Evolutionary conservation across 371 early-diverging fungal species (phyloP), one percentile per base, ranked within the genome.

Genomic region (Entomophthora muscae): DNA sequence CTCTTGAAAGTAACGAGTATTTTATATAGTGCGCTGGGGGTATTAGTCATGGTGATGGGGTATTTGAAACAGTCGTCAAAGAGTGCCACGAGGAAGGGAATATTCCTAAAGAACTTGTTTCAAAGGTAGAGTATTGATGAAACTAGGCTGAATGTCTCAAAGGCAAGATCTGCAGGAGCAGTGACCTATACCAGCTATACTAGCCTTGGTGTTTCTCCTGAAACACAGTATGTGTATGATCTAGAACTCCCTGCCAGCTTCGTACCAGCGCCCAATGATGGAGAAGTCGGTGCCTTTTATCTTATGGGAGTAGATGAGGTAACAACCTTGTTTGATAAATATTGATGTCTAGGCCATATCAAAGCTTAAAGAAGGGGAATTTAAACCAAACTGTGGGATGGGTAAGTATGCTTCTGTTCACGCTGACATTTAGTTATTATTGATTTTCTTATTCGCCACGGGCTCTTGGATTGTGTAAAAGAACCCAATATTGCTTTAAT

Each of bases 1-100:
- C n/a, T n/a, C n/a, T n/a, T n/a, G n/a, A n/a, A n/a, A n/a, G n/a
- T n/a, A 5, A 42, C 5, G 17, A 42, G 42, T 42, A 17, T 57
- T 31, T 21, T 64, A 59, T 23, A 12, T 66, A 76, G 79, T 77
- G 75, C 2, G 92, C 89, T 0, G 97, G 97, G 21, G 95, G 95
- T 12, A 83, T 95, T 62, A 76, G 86, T 12, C 78, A 81, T 55
- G 77, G 75, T 3, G 69, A 78, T 23, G 73, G 78, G 1, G 81
- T 85, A 0, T 65, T 71, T 32, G 82, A 79, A 27, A 84, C 87
- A 1, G 75, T 91, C 21, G 65, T 91, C 32, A 89, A 91, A 67
- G 97, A 96, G 66, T 91, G 90, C 66, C 77, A 77, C 64, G 97
- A 96, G 72, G 95, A 96, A 69, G 95, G 89, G 1, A 83, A 81